A percentile compares a stretch with the other conserved stretches of the same genome.
Evolutionary conservation across 192 early-diverging fungal genomes (phyloP).

Genomic region (Lobosporangium transversale): DNA sequence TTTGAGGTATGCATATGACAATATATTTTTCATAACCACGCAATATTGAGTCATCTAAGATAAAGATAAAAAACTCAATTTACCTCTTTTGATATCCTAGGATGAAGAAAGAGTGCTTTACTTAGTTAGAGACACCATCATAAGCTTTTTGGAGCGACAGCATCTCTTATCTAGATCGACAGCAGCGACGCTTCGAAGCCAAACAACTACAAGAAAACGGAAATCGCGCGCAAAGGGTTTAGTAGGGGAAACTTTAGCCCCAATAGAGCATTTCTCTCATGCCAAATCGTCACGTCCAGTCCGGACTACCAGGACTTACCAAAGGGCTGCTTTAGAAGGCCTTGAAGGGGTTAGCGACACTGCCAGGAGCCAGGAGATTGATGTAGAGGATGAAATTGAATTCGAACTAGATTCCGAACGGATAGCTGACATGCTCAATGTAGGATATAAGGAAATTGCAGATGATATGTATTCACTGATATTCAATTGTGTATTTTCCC

Average conservation of each 20-base stretch:
- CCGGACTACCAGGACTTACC: not conserved
- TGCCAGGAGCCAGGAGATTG: conserved; percentile 1
- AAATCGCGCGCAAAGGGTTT: not conserved
- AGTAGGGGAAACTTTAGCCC: not conserved
- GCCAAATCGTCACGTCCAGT: conserved; percentile 26
- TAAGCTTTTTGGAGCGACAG: conserved; percentile 42
- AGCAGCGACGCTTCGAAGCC: conserved; percentile 9
- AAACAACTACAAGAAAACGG: conserved; percentile 14
- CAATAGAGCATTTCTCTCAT: conserved; percentile 6
- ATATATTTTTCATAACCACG: no score
- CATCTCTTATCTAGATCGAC: conserved; percentile 30
- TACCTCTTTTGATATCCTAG: conserved; percentile 1
- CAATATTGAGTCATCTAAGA: not conserved
- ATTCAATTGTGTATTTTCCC: not conserved
- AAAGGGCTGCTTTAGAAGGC: not conserved
- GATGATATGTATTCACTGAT: no score
- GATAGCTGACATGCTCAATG: conserved; percentile 33
- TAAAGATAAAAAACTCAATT: not conserved
- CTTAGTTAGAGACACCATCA: conserved; percentile 26
- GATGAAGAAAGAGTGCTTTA: conserved; percentile 27
- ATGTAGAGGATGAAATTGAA: conserved; percentile 39
- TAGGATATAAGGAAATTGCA: conserved; percentile 3
- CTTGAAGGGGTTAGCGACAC: not conserved
- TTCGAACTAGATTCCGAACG: conserved; percentile 42
- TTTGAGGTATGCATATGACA: conserved; percentile 65